phyloP scores from a whole-genome alignment of 2,329 filamentous ascomycete species.

The Phialophora expanda region DNA sequence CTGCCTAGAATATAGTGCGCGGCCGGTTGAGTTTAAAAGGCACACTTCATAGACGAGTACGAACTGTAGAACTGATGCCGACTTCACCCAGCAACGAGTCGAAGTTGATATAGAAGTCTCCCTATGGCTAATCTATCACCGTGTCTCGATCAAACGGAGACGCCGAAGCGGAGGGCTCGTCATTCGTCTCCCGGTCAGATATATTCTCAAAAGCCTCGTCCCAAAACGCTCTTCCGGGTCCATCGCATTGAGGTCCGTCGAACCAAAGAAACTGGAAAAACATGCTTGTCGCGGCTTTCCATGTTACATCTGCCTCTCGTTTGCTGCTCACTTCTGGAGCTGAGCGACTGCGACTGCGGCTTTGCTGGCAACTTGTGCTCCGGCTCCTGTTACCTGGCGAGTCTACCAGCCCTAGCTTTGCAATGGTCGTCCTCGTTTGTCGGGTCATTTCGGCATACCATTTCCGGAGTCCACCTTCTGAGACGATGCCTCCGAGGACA shows the following conservation, averaged over 20 bases:
- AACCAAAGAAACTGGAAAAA: constrained; percentile 23
- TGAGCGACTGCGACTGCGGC: neutral
- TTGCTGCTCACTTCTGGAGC: neutral
- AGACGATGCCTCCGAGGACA: constrained; percentile 46
- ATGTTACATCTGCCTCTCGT: constrained; percentile 5
- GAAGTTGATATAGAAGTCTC: neutral
- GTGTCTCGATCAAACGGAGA: neutral
- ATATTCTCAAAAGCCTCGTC: neutral
- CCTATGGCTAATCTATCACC: neutral
- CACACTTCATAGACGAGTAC: neutral
- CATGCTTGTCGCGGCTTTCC: constrained; percentile 15
- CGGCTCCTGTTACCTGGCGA: neutral
- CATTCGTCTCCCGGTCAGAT: neutral
- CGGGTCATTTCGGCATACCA: constrained; percentile 17
- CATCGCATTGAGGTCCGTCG: constrained; percentile 22
- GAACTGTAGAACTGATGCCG: neutral
- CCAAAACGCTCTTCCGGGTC: constrained; percentile 16
- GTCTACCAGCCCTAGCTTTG: neutral
- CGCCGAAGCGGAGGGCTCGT: neutral
- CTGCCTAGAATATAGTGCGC: neutral
- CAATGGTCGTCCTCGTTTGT: neutral
- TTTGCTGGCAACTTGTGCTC: neutral
- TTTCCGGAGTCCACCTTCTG: constrained; percentile 22
- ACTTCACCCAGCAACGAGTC: neutral
- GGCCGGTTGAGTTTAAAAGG: neutral